Conservation (phyloP, 441 rosid species). For the Adansonia rubrostipa region DNA sequence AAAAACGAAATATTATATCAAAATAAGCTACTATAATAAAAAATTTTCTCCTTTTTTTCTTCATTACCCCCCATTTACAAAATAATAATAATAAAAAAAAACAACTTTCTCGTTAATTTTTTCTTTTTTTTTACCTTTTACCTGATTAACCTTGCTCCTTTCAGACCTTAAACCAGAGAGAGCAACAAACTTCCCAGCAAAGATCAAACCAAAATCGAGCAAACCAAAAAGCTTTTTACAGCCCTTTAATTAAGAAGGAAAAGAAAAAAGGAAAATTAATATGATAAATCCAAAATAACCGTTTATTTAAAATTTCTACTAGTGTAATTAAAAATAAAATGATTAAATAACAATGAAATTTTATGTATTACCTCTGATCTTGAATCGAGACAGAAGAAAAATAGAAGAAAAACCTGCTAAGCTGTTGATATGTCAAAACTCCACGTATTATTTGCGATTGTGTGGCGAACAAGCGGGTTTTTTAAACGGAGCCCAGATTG, state of each 20-base stretch:
- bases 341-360: background rate
- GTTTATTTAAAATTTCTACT: background rate
- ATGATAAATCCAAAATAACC: background rate
- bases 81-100: background rate
- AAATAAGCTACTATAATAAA: background rate
- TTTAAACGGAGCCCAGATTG: background rate
- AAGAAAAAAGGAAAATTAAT: background rate
- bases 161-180: background rate
- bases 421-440: constrained; percentile 14
- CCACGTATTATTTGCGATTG: constrained; percentile 24
- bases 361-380: background rate
- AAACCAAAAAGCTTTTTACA: background rate
- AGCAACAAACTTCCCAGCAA: background rate
- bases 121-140: background rate
- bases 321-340: background rate
- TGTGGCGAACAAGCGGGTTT: background rate
- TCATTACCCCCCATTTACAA: background rate
- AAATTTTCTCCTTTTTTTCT: background rate
- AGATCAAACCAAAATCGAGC: background rate
- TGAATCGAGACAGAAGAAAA: background rate
- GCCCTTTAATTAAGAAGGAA: background rate
- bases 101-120: background rate
- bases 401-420: background rate
- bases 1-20: background rate
- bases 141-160: background rate